Base-by-base conservation (phyloP, 2,329 filamentous ascomycete genomes). In the Didymella arachidicola region DNA sequence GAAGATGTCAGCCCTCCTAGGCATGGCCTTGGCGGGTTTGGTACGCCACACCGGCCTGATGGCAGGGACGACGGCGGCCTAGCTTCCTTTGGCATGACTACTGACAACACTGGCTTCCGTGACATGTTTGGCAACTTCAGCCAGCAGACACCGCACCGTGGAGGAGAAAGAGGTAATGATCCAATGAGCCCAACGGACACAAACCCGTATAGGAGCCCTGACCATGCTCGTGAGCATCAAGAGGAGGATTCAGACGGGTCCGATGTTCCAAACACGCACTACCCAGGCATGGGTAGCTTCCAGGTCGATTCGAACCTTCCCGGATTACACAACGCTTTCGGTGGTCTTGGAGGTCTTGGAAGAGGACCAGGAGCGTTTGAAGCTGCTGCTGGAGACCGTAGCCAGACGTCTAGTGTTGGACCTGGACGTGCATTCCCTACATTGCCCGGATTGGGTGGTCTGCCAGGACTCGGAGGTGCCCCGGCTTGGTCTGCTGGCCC, bases 171-270 rank as follows among this genome's bases (percentile, higher is more conserved):
- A 26, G 71, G 68, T n/a, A 82, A 88, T 64, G 91, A 92, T 58
- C 89, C 91, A 0, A 86, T 92, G 72, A 98, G 94, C 74, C 95
- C 95, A 11, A 95, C 93, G 0, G 92, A 96, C 71, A 98, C 95
- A 3, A 99, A 99, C 72, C 95, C 95, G 1, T 99, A 95, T 74
- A 91, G 93, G 64, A 98, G 94, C 75, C 95, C 95, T 2, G 87
- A 90, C 7, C 90, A 89, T 36, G 90, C 93, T 26, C 87, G 87
- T 43, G 81, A 81, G 5, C 87, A 91, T 46, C 85, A 86, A 18
- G 84, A 87, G 59, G 84, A 86, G 63, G 82, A 89, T 43, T 79
- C 81, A 6, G 82, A 83, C 50, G 84, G 83, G 26, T 81, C 83
- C 46, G 82, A 84, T 61, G 81, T 83, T 49, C 80, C 82, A 52